A percentile compares a stretch with the other conserved stretches of the same genome.
These are phyloP conservation scores for Ampelocalamus luodianensis DNA, from an alignment of 176 grass and related monocot species.

Conservation along the genomic window DNA sequence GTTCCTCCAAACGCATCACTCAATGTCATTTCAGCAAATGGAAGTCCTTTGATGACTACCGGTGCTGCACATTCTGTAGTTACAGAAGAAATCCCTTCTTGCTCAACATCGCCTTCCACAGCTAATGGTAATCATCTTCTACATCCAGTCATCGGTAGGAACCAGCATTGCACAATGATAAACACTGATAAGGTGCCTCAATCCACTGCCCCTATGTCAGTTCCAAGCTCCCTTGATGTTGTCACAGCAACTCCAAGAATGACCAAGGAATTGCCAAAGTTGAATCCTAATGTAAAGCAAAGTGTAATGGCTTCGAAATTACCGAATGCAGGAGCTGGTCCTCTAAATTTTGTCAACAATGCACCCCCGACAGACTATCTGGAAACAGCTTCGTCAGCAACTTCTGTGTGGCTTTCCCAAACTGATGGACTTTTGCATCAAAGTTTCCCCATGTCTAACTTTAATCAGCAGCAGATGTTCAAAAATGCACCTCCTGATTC, in stretches of 20 bases:
- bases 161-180: slow-evolving; percentile 43
- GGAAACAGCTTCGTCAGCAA: slow-evolving; percentile 82
- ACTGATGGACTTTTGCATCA: slow-evolving; percentile 72
- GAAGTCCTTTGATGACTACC: slow-evolving; percentile 54
- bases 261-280: slow-evolving; percentile 59
- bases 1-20: slow-evolving; percentile 28
- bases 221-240: slow-evolving; percentile 61
- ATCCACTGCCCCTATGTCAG: slow-evolving; percentile 54
- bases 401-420: slow-evolving; percentile 81
- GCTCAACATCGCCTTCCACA: slow-evolving; percentile 81
- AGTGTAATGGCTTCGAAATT: slow-evolving; percentile 60
- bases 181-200: slow-evolving; percentile 69
- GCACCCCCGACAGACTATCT: slow-evolving; percentile 62
- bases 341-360: slow-evolving; percentile 65
- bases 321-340: slow-evolving; percentile 51
- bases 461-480: slow-evolving; percentile 66
- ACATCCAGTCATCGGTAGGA: slow-evolving; percentile 52
- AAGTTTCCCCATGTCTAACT: slow-evolving; percentile 63
- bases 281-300: slow-evolving; percentile 69
- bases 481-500: slow-evolving; percentile 54
- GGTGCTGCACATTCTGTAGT: slow-evolving; percentile 62
- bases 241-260: slow-evolving; percentile 35
- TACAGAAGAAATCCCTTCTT: slow-evolving; percentile 84
- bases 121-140: slow-evolving; percentile 59
- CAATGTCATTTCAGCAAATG: slow-evolving; percentile 44